These are phyloP conservation scores for Glycine soja DNA, from an alignment of 306 rosid genomes.

Conservation along the genomic window DNA sequence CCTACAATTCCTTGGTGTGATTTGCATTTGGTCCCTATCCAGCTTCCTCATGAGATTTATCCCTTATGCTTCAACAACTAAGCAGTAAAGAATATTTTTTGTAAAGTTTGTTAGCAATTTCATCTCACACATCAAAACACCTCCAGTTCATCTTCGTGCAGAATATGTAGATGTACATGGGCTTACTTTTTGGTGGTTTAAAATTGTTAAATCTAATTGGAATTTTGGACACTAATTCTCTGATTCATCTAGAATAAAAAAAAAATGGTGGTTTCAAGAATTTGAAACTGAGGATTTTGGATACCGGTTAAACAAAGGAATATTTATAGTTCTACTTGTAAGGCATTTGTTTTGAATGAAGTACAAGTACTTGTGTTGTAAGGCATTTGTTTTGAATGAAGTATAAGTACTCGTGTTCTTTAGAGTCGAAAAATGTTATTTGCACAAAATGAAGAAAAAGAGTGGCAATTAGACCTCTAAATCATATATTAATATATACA, in stretches of 20 bases:
- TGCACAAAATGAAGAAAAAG: neutral
- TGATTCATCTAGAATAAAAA: conserved; percentile 46
- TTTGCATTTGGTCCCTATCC: conserved; percentile 97
- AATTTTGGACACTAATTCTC: conserved; percentile 43
- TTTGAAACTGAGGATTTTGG: conserved; percentile 41
- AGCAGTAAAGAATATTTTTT: conserved; percentile 49
- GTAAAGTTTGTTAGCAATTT: conserved; percentile 34
- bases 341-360: neutral
- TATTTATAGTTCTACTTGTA: conserved; percentile 24
- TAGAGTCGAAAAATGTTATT: neutral
- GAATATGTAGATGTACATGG: conserved; percentile 30
- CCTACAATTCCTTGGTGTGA: conserved; percentile 88
- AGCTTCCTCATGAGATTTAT: conserved; percentile 88
- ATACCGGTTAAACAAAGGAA: conserved; percentile 34
- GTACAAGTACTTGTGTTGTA: neutral
- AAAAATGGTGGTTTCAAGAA: conserved; percentile 36
- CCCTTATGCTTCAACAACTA: conserved; percentile 57
- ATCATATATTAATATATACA: neutral
- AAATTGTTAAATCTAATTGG: conserved; percentile 44
- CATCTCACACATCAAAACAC: neutral
- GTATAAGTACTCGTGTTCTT: neutral
- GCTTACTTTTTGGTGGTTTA: conserved; percentile 19
- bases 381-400: neutral
- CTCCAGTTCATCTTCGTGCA: neutral
- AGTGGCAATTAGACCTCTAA: neutral